A percentile compares a stretch with the other conserved stretches of the same genome.
These are phyloP conservation scores for Ceratopteris richardii DNA, from an alignment of 75 land plant species.

Conservation along the genomic window DNA sequence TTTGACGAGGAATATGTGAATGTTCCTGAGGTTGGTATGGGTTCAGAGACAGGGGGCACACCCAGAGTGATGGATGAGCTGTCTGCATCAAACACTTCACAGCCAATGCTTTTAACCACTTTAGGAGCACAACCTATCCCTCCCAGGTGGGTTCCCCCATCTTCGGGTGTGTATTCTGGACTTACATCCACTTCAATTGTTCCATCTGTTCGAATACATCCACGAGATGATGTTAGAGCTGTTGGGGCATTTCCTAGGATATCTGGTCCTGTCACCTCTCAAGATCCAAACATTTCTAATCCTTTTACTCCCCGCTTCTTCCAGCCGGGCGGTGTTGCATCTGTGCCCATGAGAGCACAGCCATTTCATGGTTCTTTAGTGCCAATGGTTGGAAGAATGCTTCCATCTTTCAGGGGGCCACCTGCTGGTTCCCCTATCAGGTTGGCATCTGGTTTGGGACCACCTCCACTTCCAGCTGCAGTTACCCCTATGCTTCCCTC, in stretches of 20 bases:
- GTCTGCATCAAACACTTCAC: too few relatives aligned
- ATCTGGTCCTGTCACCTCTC: neutral
- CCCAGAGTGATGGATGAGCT: neutral
- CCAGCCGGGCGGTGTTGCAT: too few relatives aligned
- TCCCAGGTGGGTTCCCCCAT: neutral
- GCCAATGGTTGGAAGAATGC: slow-evolving; percentile 1
- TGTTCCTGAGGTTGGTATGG: slow-evolving; percentile 14
- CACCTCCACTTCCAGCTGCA: neutral
- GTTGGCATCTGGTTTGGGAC: slow-evolving; percentile 1
- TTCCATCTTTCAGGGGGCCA: slow-evolving; percentile 1
- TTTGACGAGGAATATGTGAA: slow-evolving; percentile 20
- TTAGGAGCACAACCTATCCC: too few relatives aligned
- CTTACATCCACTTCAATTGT: neutral
- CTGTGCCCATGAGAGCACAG: neutral
- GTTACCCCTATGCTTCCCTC: neutral
- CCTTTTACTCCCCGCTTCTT: neutral
- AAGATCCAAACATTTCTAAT: neutral
- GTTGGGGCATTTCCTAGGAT: slow-evolving; percentile 1
- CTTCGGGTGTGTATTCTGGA: neutral
- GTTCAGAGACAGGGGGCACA: neutral
- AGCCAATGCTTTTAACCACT: too few relatives aligned
- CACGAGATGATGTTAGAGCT: neutral
- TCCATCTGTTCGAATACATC: too few relatives aligned
- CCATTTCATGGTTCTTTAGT: neutral
- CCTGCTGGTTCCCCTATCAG: neutral